A percentile compares a stretch with the other conserved stretches of the same genome.
Conservation (phyloP, 176 grass and related monocot genomes). For the Avena atlantica region DNA sequence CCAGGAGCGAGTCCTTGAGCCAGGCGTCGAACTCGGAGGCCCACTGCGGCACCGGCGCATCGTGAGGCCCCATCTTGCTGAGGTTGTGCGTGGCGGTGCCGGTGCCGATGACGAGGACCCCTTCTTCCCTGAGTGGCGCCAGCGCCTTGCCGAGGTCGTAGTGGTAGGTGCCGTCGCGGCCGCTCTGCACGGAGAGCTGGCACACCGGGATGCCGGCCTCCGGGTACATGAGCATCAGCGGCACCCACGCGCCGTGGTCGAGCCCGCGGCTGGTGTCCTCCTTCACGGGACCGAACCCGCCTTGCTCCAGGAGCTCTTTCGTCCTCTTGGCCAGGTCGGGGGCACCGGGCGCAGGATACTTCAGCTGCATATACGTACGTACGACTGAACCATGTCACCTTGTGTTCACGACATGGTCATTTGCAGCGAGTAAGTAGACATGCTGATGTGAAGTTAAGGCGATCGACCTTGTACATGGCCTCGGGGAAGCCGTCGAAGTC, state of each 20-base stretch:
- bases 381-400: neutral
- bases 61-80: slow-evolving; percentile 36
- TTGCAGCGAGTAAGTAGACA: neutral
- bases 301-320: slow-evolving; percentile 71
- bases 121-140: slow-evolving; percentile 65
- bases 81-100: slow-evolving; percentile 85
- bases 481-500: slow-evolving; percentile 76
- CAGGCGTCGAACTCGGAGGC: slow-evolving; percentile 81
- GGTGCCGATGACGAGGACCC: slow-evolving; percentile 79
- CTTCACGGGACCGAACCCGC: slow-evolving; percentile 64
- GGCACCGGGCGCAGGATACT: slow-evolving; percentile 78
- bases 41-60: slow-evolving; percentile 52
- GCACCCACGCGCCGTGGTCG: slow-evolving; percentile 86
- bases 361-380: slow-evolving; percentile 44
- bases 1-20: slow-evolving; percentile 72
- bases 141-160: slow-evolving; percentile 79
- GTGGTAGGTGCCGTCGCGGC: slow-evolving; percentile 68
- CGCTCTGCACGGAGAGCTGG: slow-evolving; percentile 72
- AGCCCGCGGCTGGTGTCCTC: slow-evolving; percentile 65
- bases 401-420: neutral
- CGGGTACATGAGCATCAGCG: slow-evolving; percentile 86
- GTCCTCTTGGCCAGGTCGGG: slow-evolving; percentile 60
- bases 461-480: slow-evolving; percentile 71
- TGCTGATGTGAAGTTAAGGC: neutral
- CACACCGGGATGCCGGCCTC: slow-evolving; percentile 73